Evolutionary conservation across 495 filamentous ascomycete species (phyloP).

Genomic region (Aspergillus avenaceus): DNA sequence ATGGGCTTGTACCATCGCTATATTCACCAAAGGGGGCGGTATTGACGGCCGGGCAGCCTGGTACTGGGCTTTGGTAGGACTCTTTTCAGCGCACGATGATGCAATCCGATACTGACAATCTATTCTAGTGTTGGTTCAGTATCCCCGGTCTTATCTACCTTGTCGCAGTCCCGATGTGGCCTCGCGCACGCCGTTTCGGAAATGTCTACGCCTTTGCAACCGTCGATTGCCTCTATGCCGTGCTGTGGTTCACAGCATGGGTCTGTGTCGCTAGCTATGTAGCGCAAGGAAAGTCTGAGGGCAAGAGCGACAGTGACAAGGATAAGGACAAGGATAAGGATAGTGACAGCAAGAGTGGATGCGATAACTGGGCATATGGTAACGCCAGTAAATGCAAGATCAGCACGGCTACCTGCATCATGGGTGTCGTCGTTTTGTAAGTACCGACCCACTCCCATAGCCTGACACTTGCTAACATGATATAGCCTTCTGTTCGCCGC

Average conservation of each 20-base stretch:
- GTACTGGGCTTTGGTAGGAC: conserved; percentile 72
- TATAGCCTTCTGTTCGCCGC: conserved; percentile 67
- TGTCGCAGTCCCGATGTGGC: conserved; percentile 76
- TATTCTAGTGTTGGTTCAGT: conserved; percentile 72
- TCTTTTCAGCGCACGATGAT: not conserved
- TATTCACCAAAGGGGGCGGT: conserved; percentile 60
- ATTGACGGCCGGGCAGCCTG: conserved; percentile 68
- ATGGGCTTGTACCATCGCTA: conserved; percentile 68
- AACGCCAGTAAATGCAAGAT: conserved; percentile 57
- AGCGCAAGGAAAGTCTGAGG: conserved; percentile 42
- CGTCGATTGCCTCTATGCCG: conserved; percentile 65
- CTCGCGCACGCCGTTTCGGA: conserved; percentile 72
- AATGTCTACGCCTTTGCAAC: conserved; percentile 78
- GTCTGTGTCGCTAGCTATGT: conserved; percentile 71
- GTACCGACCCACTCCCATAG: conserved; percentile 20
- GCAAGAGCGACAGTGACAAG: conserved; percentile 20
- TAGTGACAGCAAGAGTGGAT: conserved; percentile 29
- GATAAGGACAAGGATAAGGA: conserved; percentile 20
- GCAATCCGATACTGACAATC: conserved; percentile 14
- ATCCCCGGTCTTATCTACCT: conserved; percentile 81
- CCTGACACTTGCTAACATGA: conserved; percentile 10
- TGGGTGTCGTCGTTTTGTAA: conserved; percentile 80
- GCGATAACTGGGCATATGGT: conserved; percentile 53
- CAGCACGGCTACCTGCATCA: conserved; percentile 72
- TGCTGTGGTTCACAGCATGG: conserved; percentile 86